These are phyloP conservation scores for Aschersonia sp. DNA, from an alignment of 2,329 filamentous ascomycete species.

Conservation along the genomic window DNA sequence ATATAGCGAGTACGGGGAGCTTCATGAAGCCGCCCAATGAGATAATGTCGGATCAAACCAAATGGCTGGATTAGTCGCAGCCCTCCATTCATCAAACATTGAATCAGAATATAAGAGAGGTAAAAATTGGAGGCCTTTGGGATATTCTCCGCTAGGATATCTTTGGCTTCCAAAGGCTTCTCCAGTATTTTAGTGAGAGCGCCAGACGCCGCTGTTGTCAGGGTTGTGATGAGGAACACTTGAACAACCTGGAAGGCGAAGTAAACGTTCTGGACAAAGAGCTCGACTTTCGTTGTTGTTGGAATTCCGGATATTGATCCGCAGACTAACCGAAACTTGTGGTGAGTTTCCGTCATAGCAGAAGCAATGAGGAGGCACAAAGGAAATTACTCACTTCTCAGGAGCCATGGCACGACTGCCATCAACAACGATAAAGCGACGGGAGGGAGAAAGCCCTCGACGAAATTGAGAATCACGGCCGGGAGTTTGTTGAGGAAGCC, in stretches of 20 bases:
- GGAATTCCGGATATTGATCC: slow-evolving; percentile 70
- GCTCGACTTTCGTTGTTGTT: slow-evolving; percentile 63
- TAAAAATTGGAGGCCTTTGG: slow-evolving; percentile 89
- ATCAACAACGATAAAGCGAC: slow-evolving; percentile 71
- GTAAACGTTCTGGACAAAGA: slow-evolving; percentile 83
- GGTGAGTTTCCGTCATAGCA: neutral
- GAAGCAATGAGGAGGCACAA: neutral
- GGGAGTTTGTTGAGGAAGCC: slow-evolving; percentile 62
- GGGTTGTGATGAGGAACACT: slow-evolving; percentile 75
- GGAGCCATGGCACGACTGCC: slow-evolving; percentile 69
- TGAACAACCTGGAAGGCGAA: slow-evolving; percentile 85
- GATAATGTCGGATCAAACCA: slow-evolving; percentile 40
- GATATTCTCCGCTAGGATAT: slow-evolving; percentile 55
- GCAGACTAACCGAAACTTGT: slow-evolving; percentile 36
- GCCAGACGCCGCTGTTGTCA: slow-evolving; percentile 66
- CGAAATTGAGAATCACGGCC: slow-evolving; percentile 55
- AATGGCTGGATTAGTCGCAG: slow-evolving; percentile 55
- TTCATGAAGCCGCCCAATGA: slow-evolving; percentile 61
- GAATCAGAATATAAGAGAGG: slow-evolving; percentile 82
- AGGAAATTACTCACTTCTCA: slow-evolving; percentile 36
- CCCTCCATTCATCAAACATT: slow-evolving; percentile 69
- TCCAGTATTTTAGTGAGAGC: slow-evolving; percentile 48
- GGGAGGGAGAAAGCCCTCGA: slow-evolving; percentile 72
- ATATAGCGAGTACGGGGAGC: slow-evolving; percentile 67
- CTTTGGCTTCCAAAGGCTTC: slow-evolving; percentile 45